A percentile compares a stretch with the other conserved stretches of the same genome.
These are phyloP conservation scores for Iberis amara DNA, from an alignment of 441 rosid genomes.

Conservation along the genomic window DNA sequence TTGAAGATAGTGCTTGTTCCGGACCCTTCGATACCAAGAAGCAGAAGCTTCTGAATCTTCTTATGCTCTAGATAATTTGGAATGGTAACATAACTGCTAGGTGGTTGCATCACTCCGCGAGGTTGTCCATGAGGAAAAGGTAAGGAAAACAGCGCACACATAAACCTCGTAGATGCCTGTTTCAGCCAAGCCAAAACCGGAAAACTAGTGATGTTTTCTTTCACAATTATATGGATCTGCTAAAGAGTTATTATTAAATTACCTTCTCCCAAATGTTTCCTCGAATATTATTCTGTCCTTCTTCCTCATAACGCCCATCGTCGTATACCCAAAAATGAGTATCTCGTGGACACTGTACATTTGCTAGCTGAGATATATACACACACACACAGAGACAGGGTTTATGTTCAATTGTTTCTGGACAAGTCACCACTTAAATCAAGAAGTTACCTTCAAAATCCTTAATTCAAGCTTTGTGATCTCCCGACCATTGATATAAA, in stretches of 20 bases:
- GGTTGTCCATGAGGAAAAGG: constrained; percentile 69
- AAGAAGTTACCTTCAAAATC: constrained; percentile 57
- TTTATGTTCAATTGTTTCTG: background rate
- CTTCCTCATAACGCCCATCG: constrained; percentile 99
- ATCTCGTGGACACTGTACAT: constrained; percentile 95
- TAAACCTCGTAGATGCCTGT: constrained; percentile 77
- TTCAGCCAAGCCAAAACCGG: constrained; percentile 33
- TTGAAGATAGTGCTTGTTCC: constrained; percentile 91
- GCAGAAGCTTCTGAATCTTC: constrained; percentile 59
- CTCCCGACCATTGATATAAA: constrained; percentile 88
- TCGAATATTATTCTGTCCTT: constrained; percentile 95
- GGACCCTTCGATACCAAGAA: constrained; percentile 71
- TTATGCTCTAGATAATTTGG: constrained; percentile 66
- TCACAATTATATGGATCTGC: background rate
- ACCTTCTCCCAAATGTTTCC: constrained; percentile 99
- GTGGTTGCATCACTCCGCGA: constrained; percentile 43
- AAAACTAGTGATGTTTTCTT: constrained; percentile 2
- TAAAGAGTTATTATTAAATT: constrained; percentile 1
- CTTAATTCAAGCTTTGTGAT: constrained; percentile 84
- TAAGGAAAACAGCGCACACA: constrained; percentile 68
- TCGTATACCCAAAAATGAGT: constrained; percentile 99
- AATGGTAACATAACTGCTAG: constrained; percentile 37
- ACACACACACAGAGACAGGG: constrained; percentile 4
- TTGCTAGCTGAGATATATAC: constrained; percentile 54
- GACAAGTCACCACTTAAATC: background rate